Percentiles rank a stretch among this genome's conserved stretches.
Conservation (phyloP, 768 basidiomycete species). For the Podaxis sp. region DNA sequence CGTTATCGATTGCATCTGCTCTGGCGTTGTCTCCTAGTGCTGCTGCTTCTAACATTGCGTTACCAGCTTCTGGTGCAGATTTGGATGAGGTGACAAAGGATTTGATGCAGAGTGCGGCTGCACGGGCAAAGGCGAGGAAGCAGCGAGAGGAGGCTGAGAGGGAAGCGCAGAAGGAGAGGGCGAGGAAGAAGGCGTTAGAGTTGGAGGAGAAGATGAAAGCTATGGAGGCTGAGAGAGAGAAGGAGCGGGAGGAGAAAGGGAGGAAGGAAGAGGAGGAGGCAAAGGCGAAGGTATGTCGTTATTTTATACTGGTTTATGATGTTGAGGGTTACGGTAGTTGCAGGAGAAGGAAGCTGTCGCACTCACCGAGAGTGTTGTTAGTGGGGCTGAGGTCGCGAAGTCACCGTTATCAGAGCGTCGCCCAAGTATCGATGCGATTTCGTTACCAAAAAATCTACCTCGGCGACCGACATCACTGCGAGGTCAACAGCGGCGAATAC, state of each 20-base stretch:
- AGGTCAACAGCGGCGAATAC: conserved; percentile 16
- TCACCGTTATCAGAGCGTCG: background rate
- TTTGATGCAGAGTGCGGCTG: conserved; percentile 81
- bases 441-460: conserved; percentile 15
- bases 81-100: conserved; percentile 68
- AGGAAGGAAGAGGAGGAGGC: conserved; percentile 11
- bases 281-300: conserved; percentile 4
- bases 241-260: conserved; percentile 10
- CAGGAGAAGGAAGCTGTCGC: conserved; percentile 35
- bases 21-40: conserved; percentile 12
- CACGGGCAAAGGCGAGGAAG: conserved; percentile 73
- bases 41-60: conserved; percentile 20
- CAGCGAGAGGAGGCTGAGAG: conserved; percentile 83
- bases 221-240: conserved; percentile 21
- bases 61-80: conserved; percentile 40
- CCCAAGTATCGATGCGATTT: conserved; percentile 2
- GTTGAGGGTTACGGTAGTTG: background rate
- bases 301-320: background rate
- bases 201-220: conserved; percentile 62
- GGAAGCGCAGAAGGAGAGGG: conserved; percentile 75
- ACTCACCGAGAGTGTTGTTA: conserved; percentile 44
- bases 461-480: conserved; percentile 31
- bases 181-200: conserved; percentile 73
- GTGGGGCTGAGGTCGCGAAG: conserved; percentile 15
- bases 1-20: conserved; percentile 23